A percentile compares a stretch with the other conserved stretches of the same genome.
Conservation (phyloP, 192 early-diverging fungal species). For the Piromyces sp. region DNA sequence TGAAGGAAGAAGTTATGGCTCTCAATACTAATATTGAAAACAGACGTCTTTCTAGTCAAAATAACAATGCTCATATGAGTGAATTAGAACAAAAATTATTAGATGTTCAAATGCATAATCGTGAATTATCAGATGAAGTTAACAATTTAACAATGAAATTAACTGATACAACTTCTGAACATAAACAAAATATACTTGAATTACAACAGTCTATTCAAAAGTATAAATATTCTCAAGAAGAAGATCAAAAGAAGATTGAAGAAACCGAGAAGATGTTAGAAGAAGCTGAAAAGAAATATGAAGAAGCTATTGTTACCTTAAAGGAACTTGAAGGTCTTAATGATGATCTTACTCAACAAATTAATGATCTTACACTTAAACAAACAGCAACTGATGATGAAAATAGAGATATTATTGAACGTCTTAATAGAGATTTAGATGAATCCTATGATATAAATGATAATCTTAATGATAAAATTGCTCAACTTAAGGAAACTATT, state of each 20-base stretch:
- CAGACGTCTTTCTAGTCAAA: background rate
- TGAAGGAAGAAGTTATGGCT: background rate
- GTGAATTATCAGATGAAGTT: background rate
- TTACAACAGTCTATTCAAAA: background rate
- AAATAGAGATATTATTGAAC: background rate
- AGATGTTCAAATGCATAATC: background rate
- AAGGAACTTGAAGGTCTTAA: background rate
- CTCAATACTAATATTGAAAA: background rate
- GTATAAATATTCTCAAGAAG: background rate
- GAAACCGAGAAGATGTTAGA: background rate
- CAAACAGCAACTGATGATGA: background rate
- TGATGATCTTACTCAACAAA: background rate
- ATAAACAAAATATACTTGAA: background rate
- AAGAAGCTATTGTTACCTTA: background rate
- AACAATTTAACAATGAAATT: background rate
- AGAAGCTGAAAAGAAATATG: background rate
- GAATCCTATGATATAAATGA: background rate
- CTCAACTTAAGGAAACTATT: background rate
- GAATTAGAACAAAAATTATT: background rate
- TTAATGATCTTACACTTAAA: background rate
- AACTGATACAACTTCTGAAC: background rate
- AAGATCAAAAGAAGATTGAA: background rate
- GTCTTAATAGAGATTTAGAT: background rate
- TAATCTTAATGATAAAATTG: background rate
- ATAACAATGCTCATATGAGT: background rate